These are phyloP conservation scores for Pythium scleroteichum DNA, from an alignment of 352 stramenopile genomes.

Conservation along the genomic window DNA sequence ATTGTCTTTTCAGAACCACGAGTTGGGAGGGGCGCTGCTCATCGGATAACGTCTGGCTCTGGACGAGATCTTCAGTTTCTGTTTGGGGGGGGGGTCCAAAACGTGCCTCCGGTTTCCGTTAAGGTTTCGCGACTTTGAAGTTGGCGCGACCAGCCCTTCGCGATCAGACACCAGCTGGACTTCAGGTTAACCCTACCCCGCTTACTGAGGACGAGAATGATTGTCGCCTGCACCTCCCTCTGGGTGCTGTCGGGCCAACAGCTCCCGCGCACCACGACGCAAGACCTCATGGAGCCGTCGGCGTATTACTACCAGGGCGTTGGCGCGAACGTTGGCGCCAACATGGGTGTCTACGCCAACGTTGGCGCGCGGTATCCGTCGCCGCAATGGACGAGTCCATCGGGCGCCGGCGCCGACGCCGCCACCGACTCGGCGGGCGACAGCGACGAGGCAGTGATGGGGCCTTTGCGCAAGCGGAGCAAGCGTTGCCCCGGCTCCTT, in stretches of 20 bases:
- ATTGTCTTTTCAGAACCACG: too few relatives aligned
- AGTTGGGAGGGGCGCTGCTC: too few relatives aligned
- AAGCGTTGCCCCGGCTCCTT: neutral
- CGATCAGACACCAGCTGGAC: neutral
- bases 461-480: neutral
- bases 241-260: neutral
- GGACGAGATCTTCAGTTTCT: too few relatives aligned
- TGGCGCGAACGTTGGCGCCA: neutral
- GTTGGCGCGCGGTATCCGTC: neutral
- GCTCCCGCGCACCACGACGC: too few relatives aligned
- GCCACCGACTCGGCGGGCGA: neutral
- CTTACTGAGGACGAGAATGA: neutral
- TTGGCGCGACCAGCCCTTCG: neutral
- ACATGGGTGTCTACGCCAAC: neutral
- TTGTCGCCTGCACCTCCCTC: neutral
- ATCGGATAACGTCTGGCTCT: too few relatives aligned
- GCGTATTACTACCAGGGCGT: neutral
- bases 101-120: too few relatives aligned
- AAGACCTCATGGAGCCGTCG: neutral
- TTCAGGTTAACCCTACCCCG: neutral
- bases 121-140: too few relatives aligned
- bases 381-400: neutral
- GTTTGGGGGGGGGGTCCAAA: too few relatives aligned
- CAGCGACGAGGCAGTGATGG: neutral
- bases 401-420: neutral